phyloP scores from a whole-genome alignment of 2,329 filamentous ascomycete genomes.

The Alternaria triticimaculans region DNA sequence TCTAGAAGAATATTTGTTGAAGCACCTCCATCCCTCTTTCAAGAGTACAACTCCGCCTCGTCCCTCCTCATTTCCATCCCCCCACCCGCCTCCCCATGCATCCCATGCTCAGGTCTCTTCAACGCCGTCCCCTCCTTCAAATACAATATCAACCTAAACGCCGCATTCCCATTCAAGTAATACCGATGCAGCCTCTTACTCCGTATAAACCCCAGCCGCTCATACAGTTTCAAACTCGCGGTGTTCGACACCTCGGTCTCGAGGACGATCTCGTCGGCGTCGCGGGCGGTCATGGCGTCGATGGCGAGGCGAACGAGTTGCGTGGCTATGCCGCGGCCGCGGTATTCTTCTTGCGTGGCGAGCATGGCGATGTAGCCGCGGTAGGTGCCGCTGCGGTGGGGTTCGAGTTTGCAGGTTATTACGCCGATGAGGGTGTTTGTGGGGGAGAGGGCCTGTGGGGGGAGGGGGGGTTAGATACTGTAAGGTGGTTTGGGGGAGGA shows the following conservation, averaged over 20 bases:
- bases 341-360: slow-evolving; percentile 80
- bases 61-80: slow-evolving; percentile 8
- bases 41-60: slow-evolving; percentile 14
- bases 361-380: slow-evolving; percentile 99
- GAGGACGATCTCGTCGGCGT: slow-evolving; percentile 92
- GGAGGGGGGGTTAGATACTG: slow-evolving; percentile 36
- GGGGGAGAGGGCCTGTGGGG: slow-evolving; percentile 41
- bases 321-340: slow-evolving; percentile 85
- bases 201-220: slow-evolving; percentile 86
- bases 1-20: too few species aligned
- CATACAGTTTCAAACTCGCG: slow-evolving; percentile 89
- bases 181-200: slow-evolving; percentile 95
- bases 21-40: background rate
- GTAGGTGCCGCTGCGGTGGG: slow-evolving; percentile 82
- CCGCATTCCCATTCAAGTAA: slow-evolving; percentile 95
- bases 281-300: slow-evolving; percentile 82
- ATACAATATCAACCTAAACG: slow-evolving; percentile 85
- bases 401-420: slow-evolving; percentile 92
- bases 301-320: slow-evolving; percentile 88
- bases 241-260: slow-evolving; percentile 95
- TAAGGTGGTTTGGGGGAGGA: slow-evolving; percentile 16
- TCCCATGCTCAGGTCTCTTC: slow-evolving; percentile 33
- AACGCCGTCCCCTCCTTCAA: slow-evolving; percentile 61
- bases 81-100: background rate
- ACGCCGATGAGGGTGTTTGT: slow-evolving; percentile 77